Evolutionary conservation across 768 basidiomycete genomes (phyloP), one percentile per base, ranked within the genome.

Genomic region (Naganishia randhawae): DNA sequence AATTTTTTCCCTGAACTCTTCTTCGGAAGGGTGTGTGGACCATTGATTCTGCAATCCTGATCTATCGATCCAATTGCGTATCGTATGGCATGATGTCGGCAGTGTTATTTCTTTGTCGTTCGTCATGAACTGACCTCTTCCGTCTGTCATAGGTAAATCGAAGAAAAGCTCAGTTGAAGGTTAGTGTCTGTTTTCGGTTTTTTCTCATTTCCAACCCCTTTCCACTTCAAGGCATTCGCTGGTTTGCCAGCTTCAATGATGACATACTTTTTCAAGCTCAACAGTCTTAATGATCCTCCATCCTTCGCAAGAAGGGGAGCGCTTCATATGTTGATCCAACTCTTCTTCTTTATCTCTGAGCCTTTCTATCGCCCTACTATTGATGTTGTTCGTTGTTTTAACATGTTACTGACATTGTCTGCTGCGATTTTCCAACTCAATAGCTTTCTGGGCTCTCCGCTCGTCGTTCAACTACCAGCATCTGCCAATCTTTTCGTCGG

Each of bases 401-500:
- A 35, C 53, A 41, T 33, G 25, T 53, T 27, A 51, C 64, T 61
- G 52, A 69, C 37, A 50, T 63, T 37, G n/a, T 42, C 37, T n/a
- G 41, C 42, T 27, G 55, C 33, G 45, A 51, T 53, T 67, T 72
- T 62, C 57, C 61, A 10, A 7, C 17, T 35, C 39, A 62, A 27
- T 71, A 89, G 89, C 84, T 45, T 88, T 86, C 54, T 98, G 93
- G 94, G 83, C 87, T n/a, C 83, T 85, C 51, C 87, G 89, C 57
- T 88, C 91, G 2, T 85, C 86, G 1, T 84, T 90, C 72, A 81
- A 78, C 48, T 89, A 89, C 75, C 89, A 88, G 50, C 82, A 83
- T n/a, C 85, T 82, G 61, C 90, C 92, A 35, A 83, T 82, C 63
- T 83, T 86, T 71, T 64, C 71, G 8, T 82, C 85, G 0, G 84